Evolutionary conservation across 176 grass and related monocot species (phyloP).

Genomic region (Aegilops bicornis): DNA sequence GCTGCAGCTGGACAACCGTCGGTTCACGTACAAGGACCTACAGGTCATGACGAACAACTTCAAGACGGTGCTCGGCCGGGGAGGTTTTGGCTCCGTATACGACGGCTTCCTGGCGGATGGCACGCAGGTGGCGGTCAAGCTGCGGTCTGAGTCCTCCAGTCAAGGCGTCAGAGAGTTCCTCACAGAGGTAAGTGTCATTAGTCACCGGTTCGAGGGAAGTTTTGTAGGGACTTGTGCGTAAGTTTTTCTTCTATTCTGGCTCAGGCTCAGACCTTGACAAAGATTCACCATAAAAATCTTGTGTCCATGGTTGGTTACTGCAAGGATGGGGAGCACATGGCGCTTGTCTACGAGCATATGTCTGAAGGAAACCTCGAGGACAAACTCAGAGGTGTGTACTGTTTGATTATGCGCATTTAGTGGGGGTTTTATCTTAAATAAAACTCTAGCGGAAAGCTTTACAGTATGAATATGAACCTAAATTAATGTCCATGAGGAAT

Average conservation of each 20-base stretch:
- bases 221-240: background rate
- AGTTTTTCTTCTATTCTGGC: background rate
- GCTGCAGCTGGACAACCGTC: conserved; percentile 43
- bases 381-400: conserved; percentile 44
- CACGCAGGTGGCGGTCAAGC: conserved; percentile 69
- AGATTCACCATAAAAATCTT: conserved; percentile 70
- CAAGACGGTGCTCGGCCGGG: conserved; percentile 47
- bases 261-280: conserved; percentile 56
- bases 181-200: conserved; percentile 31
- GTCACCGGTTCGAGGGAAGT: background rate
- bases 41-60: conserved; percentile 58
- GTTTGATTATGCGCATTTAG: background rate
- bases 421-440: too few species aligned
- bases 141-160: conserved; percentile 39
- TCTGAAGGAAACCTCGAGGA: conserved; percentile 51
- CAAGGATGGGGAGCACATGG: conserved; percentile 52
- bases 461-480: too few species aligned
- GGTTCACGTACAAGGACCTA: conserved; percentile 51
- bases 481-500: too few species aligned
- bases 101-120: conserved; percentile 51
- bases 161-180: conserved; percentile 60
- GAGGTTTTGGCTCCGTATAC: conserved; percentile 66
- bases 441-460: too few species aligned
- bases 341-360: conserved; percentile 79
- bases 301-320: conserved; percentile 72